Base-by-base conservation (phyloP, 2,329 filamentous ascomycete species). In the Pezizomycotina sp. region DNA sequence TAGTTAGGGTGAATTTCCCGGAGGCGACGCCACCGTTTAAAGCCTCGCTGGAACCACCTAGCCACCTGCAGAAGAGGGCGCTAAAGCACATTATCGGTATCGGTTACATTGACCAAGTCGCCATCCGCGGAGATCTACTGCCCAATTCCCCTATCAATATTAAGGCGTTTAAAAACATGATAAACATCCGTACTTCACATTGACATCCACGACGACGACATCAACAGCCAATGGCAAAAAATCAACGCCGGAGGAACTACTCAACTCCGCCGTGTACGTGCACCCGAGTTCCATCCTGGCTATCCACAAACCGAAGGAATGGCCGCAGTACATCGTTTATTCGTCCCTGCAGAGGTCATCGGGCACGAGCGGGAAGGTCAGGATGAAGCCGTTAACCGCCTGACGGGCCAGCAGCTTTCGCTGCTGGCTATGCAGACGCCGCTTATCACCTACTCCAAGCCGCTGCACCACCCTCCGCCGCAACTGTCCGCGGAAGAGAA, bases 101-200 rank as follows among this genome's bases (percentile, higher is more conserved):
- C 0, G 89, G 86, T 1, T 95, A 93, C 60, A 73, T 95, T 52
- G 89, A 98, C 57, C 79, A 93, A 49, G 69, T 98, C 25, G 89
- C 89, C 28, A 83, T 95, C 49, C 79, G 89, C 42, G 81, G 80
- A 3, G 86, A 98, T 56, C 63, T 82, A n/a, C 67, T 81, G 0
- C 80, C 82, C 1, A 67, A 66, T 8, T 78, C 80, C 1, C 74
- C 75, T 1, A 72, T 48, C 32, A 48, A 45, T 27, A 34, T 48
- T 19, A 44, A 46, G 10, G 31, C 43, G 23, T 44, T 39, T 38
- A 51, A 47, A 31, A 48, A 41, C 25, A 39, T 46, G n/a, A 91
- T 89, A 47, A 83, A 95, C 49, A 79, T 95, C 79, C 86, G 0
- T 98, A 95, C 54, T 58, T 92, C 5, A 83, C 89, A 0, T 71